A percentile compares a stretch with the other conserved stretches of the same genome.
Evolutionary conservation across 768 basidiomycete species (phyloP).

Genomic region (Boletus insuetus): DNA sequence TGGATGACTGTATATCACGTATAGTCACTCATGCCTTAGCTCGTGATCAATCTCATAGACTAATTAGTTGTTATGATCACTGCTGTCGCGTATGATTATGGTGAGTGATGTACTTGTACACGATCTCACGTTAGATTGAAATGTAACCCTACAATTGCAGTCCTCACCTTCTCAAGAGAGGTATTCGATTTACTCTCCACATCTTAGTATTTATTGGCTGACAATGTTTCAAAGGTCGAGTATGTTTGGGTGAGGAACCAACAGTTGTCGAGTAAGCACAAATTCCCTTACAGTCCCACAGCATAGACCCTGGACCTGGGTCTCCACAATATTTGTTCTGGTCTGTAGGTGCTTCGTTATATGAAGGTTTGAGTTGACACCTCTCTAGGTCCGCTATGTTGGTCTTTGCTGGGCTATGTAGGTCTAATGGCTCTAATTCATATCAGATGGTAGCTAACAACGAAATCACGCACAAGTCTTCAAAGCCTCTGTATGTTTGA

Average conservation of each 20-base stretch:
- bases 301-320: constrained; percentile 7
- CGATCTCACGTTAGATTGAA: background rate
- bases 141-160: background rate
- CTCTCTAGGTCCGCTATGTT: background rate
- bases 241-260: constrained; percentile 15
- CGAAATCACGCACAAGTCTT: background rate
- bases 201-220: background rate
- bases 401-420: background rate
- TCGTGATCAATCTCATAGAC: background rate
- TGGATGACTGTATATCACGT: background rate
- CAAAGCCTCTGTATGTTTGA: background rate
- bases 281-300: background rate
- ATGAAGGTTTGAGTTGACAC: background rate
- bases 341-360: background rate
- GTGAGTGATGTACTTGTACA: background rate
- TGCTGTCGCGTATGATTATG: constrained; percentile 7
- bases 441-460: background rate
- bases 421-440: background rate
- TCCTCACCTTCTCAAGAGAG: constrained; percentile 8
- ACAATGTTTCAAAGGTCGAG: constrained; percentile 7
- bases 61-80: background rate
- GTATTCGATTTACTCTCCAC: background rate
- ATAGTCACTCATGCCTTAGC: background rate
- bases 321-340: constrained; percentile 12
- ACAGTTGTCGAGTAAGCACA: background rate